Evolutionary conservation across 768 basidiomycete genomes (phyloP).

Genomic region (Suillus subaureus): DNA sequence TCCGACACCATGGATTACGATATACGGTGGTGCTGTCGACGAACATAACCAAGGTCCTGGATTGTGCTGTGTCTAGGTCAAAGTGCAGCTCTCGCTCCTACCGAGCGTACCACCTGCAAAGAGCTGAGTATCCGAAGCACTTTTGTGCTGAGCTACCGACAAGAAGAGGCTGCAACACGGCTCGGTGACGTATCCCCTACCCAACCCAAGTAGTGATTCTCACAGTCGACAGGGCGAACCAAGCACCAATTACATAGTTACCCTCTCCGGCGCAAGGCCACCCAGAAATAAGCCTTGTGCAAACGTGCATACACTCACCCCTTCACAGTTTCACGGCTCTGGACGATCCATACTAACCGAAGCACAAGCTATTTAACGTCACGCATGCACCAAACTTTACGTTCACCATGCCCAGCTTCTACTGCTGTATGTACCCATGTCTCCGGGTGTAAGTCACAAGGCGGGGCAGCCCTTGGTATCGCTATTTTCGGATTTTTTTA

Average conservation of each 20-base stretch:
- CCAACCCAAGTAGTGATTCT: not conserved
- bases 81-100: not conserved
- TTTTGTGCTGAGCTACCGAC: not conserved
- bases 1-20: not conserved
- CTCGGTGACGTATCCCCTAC: not conserved
- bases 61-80: not conserved
- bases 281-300: not conserved
- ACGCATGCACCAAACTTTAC: not conserved
- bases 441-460: not conserved
- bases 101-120: not conserved
- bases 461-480: not conserved
- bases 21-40: not conserved
- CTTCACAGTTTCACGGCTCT: not conserved
- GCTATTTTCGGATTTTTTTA: not conserved
- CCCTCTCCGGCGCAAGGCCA: not conserved
- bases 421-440: not conserved
- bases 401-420: not conserved
- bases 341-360: not conserved
- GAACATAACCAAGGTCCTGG: not conserved
- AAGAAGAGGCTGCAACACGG: no score
- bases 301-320: not conserved
- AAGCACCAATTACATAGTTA: not conserved
- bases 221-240: not conserved
- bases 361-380: not conserved
- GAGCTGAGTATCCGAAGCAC: not conserved